A percentile compares a stretch with the other conserved stretches of the same genome.
Evolutionary conservation across 2,329 filamentous ascomycete genomes (phyloP).

Genomic region (Monosporascus sp.): DNA sequence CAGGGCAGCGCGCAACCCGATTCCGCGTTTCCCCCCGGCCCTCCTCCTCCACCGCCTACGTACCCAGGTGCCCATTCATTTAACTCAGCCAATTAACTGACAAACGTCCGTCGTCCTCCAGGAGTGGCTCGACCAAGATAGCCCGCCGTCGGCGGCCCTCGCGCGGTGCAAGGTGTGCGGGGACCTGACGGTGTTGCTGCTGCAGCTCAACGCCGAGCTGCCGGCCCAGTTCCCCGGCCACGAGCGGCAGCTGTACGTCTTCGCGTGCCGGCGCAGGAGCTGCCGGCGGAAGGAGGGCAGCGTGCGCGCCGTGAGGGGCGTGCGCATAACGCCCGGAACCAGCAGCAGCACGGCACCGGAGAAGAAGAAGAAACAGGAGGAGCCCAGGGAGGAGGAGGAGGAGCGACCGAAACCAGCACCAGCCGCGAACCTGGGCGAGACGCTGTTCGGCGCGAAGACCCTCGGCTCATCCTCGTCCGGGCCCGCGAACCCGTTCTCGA

Average conservation of each 20-base stretch:
- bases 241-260: constrained; percentile 82
- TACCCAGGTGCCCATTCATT: no score
- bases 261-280: constrained; percentile 69
- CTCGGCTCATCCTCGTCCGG: constrained; percentile 23
- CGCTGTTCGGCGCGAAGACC: constrained; percentile 62
- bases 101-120: constrained; percentile 29
- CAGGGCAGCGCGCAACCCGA: no score
- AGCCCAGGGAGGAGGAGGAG: constrained; percentile 25
- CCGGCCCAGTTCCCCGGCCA: constrained; percentile 82
- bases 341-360: constrained; percentile 22
- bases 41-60: no score
- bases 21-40: no score
- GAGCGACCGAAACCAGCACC: constrained; percentile 22
- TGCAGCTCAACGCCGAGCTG: constrained; percentile 88
- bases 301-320: constrained; percentile 67
- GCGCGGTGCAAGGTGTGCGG: constrained; percentile 87
- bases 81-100: neutral
- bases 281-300: constrained; percentile 82
- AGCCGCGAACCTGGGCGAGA: constrained; percentile 53
- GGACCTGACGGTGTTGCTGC: constrained; percentile 72
- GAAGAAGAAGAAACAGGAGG: constrained; percentile 29
- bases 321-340: constrained; percentile 41
- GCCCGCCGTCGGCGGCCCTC: constrained; percentile 67
- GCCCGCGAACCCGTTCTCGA: constrained; percentile 59
- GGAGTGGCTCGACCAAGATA: constrained; percentile 77